Percentiles rank a stretch among this genome's conserved stretches.
Evolutionary conservation across 2,329 filamentous ascomycete species (phyloP).

Genomic region (Elsinoe perseae): DNA sequence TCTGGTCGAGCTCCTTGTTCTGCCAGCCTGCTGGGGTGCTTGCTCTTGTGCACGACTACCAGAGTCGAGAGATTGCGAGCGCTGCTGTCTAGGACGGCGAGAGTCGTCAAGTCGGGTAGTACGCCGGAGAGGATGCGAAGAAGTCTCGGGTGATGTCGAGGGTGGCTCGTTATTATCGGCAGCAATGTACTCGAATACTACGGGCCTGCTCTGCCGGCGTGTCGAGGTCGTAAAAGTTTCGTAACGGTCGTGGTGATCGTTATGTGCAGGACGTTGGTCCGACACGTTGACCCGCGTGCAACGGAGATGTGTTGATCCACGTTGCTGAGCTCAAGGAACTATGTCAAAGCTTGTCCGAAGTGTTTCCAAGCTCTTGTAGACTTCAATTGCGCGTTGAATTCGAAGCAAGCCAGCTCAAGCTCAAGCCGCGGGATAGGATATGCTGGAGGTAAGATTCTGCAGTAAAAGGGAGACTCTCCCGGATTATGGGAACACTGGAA

Average conservation of each 20-base stretch:
- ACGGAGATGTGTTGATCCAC: constrained; percentile 5
- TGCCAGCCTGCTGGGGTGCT: constrained; percentile 16
- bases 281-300: constrained; percentile 14
- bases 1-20: constrained; percentile 23
- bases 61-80: constrained; percentile 40
- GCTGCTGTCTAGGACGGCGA: constrained; percentile 33
- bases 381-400: background rate
- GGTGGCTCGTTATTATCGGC: constrained; percentile 36
- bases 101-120: constrained; percentile 44
- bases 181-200: constrained; percentile 24
- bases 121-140: constrained; percentile 45
- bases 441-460: background rate
- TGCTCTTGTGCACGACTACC: constrained; percentile 24
- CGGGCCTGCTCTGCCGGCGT: constrained; percentile 42
- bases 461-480: background rate
- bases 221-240: constrained; percentile 39
- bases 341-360: background rate
- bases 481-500: constrained; percentile 1
- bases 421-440: constrained; percentile 1
- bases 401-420: background rate
- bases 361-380: constrained; percentile 13
- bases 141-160: constrained; percentile 47
- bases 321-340: background rate
- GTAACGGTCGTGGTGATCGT: constrained; percentile 49
- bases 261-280: constrained; percentile 14